Evolutionary conservation across 805 yeast species (phyloP), one percentile per base, ranked within the genome.

Genomic region (Saccharomycopsis oosterbeekiorum): DNA sequence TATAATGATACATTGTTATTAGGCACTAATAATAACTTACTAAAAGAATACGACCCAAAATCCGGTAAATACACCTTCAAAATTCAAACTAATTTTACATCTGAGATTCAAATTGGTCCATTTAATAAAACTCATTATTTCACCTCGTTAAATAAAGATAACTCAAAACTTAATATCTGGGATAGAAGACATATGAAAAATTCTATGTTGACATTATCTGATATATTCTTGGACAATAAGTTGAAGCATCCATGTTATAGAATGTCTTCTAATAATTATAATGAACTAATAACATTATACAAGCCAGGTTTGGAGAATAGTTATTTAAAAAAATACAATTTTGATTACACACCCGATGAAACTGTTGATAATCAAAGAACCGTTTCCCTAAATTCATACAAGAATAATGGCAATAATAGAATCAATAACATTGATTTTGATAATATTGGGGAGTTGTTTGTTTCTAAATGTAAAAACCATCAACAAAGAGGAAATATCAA

Each of bases 371-470:
- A 34, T 8, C 36, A 17, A n/a, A 40, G 39, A 24, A 37, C 50
- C 19, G n/a, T 10, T 3, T 19, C 19, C 41, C 19, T 15, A n/a
- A 34, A 29, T 9, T 29, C 60, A 17, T 43, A 34, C 15, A 36
- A n/a, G 9, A 19, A 19, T 36, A 21, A 9, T 15, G 56, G 37
- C 10, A 53, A 34, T 36, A 21, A 42, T n/a, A 53, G 37, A 53
- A 53, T 36, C 15, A 43, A 39, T n/a, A 24, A n/a, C 12, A 47
- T 57, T 39, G 98, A 94, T 69, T 78, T 93, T 65, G 87, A 93
- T 65, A 94, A 94, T 73, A 96, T 96, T 0, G 98, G 93, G 70
- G 89, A 97, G 11, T 55, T 61, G 39, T 63, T 60, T 60, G 65
- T 63, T 34, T 41, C 55, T 36, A 63, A 63, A 26, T 57, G 57